phyloP scores from a whole-genome alignment of 148 eudicot genomes.

The Heliosperma pusillum region DNA sequence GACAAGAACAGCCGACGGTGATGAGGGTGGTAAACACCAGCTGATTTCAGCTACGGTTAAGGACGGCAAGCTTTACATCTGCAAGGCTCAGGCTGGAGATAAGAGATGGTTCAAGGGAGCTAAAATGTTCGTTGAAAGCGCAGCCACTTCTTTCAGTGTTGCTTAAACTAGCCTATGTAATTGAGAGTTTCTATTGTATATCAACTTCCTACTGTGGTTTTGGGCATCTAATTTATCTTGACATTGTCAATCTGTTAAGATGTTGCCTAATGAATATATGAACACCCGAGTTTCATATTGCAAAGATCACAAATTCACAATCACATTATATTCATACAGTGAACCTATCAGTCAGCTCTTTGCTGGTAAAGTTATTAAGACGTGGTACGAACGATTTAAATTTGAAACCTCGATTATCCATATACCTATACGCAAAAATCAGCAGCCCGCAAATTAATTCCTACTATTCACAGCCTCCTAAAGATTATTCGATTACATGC shows the following conservation, averaged over 20 bases:
- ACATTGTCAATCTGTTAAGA: conserved; percentile 14
- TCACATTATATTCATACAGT: no score
- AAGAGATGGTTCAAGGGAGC: conserved; percentile 99
- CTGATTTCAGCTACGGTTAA: conserved; percentile 65
- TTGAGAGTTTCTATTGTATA: conserved; percentile 29
- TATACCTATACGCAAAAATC: no score
- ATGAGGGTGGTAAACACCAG: conserved; percentile 97
- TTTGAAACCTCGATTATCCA: background rate
- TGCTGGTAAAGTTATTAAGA: background rate
- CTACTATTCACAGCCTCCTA: background rate
- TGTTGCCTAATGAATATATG: conserved; percentile 14
- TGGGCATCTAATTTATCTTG: conserved; percentile 21
- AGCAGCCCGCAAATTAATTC: background rate
- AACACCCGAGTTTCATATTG: conserved; percentile 8
- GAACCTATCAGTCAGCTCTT: no score
- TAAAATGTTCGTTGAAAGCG: conserved; percentile 67
- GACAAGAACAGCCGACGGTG: conserved; percentile 97
- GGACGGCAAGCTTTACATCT: conserved; percentile 81
- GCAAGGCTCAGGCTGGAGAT: conserved; percentile 99
- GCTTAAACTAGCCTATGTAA: conserved; percentile 41
- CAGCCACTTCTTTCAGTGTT: conserved; percentile 74
- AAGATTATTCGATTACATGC: no score
- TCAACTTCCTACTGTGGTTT: conserved; percentile 28
- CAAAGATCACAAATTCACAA: no score
- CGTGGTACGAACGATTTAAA: background rate